Base-by-base conservation (phyloP, 2,329 filamentous ascomycete genomes). In the Rhynchosporium graminicola region DNA sequence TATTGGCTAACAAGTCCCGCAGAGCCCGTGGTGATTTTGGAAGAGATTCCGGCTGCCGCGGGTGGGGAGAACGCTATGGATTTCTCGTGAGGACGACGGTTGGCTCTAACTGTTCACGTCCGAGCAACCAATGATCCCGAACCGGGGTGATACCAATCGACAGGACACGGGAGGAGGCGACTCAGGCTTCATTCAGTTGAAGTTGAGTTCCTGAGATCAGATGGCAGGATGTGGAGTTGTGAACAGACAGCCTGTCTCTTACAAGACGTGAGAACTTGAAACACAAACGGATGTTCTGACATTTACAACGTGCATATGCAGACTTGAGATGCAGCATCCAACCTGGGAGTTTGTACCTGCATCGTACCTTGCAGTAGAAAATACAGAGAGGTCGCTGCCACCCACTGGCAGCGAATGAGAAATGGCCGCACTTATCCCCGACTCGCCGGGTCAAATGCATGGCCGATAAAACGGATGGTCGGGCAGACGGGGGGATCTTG, bases 301-400 rank as follows among this genome's bases (percentile, higher is more conserved):
- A 59, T 31, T 45, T 59, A 29, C 51, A 64, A 33, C 42, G 20
- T 63, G 60, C 63, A 63, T 63, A 63, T 63, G 61, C 59, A 59
- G 57, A 31, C 33, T 50, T 33, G n/a, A 55, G 29, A n/a, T 29
- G 46, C 29, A 26, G 55, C 46, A 47, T 40, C 38, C 50, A 20
- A 43, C 42, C 28, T n/a, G 43, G 52, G 56, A 58, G 57, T 57
- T 43, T 40, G 69, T 72, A 68, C 70, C 70, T 71, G 69, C 70
- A 71, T 70, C 48, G 69, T 70, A 66, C 69, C 68, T 58, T 71
- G 69, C 69, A 70, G 70, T 55, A 67, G 55, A 61, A 51, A 26
- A n/a, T n/a, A 13, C 45, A 51, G 47, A 55, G 42, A 29, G 40
- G 29, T 36, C 33, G 6, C 5, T 48, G 13, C 15, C 8, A 54